Percentiles rank a stretch among this genome's conserved stretches.
phyloP scores from a whole-genome alignment of 2,329 filamentous ascomycete species.

The Verticillium longisporum region DNA sequence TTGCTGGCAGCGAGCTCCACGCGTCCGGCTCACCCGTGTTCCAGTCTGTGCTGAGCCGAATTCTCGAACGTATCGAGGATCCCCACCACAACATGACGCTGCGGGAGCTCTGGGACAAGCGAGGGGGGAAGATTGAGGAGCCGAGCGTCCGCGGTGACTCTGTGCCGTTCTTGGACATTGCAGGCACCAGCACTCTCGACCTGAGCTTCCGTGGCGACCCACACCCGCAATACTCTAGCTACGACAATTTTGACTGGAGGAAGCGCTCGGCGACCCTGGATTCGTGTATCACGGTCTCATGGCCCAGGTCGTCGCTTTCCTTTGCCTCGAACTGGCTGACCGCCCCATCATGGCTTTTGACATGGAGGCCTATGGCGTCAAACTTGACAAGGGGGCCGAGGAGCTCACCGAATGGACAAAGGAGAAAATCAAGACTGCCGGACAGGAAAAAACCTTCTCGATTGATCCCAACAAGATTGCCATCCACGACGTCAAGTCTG shows the following conservation, averaged over 20 bases:
- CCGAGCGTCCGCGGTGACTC: constrained; percentile 71
- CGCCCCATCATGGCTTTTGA: constrained; percentile 78
- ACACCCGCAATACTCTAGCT: constrained; percentile 74
- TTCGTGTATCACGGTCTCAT: constrained; percentile 77
- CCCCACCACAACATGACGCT: constrained; percentile 66
- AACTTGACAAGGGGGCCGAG: constrained; percentile 57
- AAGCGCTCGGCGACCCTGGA: constrained; percentile 68
- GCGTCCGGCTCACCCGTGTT: constrained; percentile 80
- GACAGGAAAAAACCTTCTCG: constrained; percentile 31
- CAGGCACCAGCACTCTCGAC: constrained; percentile 81
- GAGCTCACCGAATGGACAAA: constrained; percentile 36
- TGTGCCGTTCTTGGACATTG: constrained; percentile 84
- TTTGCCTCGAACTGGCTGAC: constrained; percentile 80
- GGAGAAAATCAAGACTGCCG: constrained; percentile 52
- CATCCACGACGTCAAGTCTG: constrained; percentile 49
- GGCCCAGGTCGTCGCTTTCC: constrained; percentile 69
- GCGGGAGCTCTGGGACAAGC: constrained; percentile 67
- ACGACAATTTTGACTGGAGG: constrained; percentile 89
- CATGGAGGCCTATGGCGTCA: constrained; percentile 63
- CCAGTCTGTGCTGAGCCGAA: constrained; percentile 61
- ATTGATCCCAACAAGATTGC: constrained; percentile 58
- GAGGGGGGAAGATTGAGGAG: constrained; percentile 51
- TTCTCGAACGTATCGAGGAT: constrained; percentile 69
- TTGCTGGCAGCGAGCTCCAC: constrained; percentile 67
- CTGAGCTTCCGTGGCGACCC: constrained; percentile 65